A percentile compares a stretch with the other conserved stretches of the same genome.
Conservation (phyloP, 139 green algal genomes). For the Spirogloea muscicola region DNA sequence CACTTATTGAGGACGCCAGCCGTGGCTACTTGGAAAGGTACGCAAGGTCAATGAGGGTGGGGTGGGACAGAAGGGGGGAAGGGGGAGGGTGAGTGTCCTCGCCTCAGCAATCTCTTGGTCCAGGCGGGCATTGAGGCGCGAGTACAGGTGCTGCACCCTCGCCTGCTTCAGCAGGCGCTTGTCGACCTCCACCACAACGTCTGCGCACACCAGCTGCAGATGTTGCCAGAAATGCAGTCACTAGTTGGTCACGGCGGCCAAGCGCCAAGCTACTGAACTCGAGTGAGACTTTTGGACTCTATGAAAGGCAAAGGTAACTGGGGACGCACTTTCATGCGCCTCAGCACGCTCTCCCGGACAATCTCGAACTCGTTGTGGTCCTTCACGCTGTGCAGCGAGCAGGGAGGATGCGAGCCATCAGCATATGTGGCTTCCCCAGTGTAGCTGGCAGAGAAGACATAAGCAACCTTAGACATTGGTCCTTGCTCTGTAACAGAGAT, state of each 20-base stretch:
- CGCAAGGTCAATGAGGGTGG: too few species aligned
- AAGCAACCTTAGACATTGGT: neutral
- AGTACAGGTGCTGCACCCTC: conserved; percentile 93
- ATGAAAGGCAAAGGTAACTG: too few species aligned
- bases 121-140: conserved; percentile 70
- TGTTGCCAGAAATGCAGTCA: too few species aligned
- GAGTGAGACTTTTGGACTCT: too few species aligned
- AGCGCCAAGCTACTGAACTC: too few species aligned
- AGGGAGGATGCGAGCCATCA: too few species aligned
- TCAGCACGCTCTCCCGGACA: conserved; percentile 48
- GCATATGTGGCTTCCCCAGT: too few species aligned
- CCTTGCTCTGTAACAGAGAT: neutral
- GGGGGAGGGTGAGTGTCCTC: neutral
- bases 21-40: too few species aligned
- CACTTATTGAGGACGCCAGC: too few species aligned
- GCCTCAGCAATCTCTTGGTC: conserved; percentile 50
- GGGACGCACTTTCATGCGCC: conserved; percentile 39
- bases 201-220: conserved; percentile 56
- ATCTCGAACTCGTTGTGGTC: conserved; percentile 89
- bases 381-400: conserved; percentile 61
- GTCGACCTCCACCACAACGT: conserved; percentile 72
- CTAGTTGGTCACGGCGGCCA: too few species aligned
- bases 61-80: too few species aligned
- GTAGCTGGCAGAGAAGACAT: neutral
- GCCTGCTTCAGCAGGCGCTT: conserved; percentile 81